Conservation (phyloP, 2,329 filamentous ascomycete species). For the Coleophoma cylindrospora region DNA sequence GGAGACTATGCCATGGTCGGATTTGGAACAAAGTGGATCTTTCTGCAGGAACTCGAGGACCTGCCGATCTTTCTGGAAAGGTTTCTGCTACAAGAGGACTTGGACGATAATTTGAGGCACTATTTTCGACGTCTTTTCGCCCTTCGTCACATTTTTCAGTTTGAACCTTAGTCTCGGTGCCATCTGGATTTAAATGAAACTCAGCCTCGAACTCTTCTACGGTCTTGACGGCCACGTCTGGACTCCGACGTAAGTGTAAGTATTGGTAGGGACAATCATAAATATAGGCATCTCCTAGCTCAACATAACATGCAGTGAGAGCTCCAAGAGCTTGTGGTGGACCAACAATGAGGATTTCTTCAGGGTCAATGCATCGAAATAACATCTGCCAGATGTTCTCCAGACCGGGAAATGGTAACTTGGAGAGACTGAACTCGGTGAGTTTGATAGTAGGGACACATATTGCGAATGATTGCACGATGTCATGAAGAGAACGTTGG, state of each 20-base stretch:
- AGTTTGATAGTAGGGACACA: constrained; percentile 24
- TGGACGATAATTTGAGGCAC: neutral
- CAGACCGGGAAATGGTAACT: constrained; percentile 7
- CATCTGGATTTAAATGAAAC: neutral
- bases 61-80: neutral
- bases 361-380: constrained; percentile 47
- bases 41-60: neutral
- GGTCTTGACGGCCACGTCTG: neutral
- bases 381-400: constrained; percentile 47
- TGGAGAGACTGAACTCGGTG: neutral
- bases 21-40: constrained; percentile 14
- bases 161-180: neutral
- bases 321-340: constrained; percentile 58
- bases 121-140: neutral
- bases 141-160: neutral
- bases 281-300: constrained; percentile 39
- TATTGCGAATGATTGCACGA: constrained; percentile 43
- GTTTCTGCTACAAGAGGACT: neutral
- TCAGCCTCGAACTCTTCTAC: neutral
- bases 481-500: constrained; percentile 23
- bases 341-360: constrained; percentile 51
- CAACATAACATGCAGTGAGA: constrained; percentile 51
- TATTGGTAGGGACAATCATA: constrained; percentile 61
- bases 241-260: constrained; percentile 36
- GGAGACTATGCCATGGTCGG: constrained; percentile 55